phyloP scores from a whole-genome alignment of 2,329 filamentous ascomycete species.

The Ophiostoma ulmi region DNA sequence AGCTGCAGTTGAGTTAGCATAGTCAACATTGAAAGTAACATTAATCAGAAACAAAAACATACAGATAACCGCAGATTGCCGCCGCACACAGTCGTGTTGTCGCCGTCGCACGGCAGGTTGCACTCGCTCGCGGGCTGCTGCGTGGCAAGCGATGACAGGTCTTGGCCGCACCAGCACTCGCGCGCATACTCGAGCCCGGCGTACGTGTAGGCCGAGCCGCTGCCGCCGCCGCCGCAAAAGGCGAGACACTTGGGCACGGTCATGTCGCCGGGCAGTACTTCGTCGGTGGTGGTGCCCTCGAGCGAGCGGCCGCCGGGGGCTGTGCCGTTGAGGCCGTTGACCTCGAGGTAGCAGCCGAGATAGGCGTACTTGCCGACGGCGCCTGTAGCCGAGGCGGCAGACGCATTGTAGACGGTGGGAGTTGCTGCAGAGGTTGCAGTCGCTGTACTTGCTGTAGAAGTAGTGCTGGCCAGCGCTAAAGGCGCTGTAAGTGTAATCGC shows the following conservation, averaged over 20 bases:
- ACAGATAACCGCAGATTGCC: constrained; percentile 47
- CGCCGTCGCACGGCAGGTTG: constrained; percentile 50
- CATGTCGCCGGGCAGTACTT: constrained; percentile 43
- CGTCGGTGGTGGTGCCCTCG: constrained; percentile 37
- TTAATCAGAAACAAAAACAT: constrained; percentile 23
- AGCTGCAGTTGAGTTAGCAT: constrained; percentile 22
- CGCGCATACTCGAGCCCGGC: constrained; percentile 51
- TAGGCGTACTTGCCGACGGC: constrained; percentile 48
- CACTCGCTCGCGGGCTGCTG: constrained; percentile 47
- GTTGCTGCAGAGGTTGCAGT: constrained; percentile 4
- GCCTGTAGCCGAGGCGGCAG: constrained; percentile 33
- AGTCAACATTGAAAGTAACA: not conserved
- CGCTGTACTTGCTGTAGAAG: not conserved
- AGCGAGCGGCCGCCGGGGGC: constrained; percentile 42
- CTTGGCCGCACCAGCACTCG: constrained; percentile 56
- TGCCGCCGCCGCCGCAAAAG: constrained; percentile 41
- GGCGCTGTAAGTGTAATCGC: not conserved
- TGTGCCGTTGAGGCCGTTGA: constrained; percentile 41
- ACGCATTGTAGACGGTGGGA: constrained; percentile 35
- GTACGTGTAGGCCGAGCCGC: constrained; percentile 40
- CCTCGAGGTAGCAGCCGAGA: constrained; percentile 57
- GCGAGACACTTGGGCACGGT: constrained; percentile 48
- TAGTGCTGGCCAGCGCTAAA: not conserved
- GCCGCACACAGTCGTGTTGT: constrained; percentile 49
- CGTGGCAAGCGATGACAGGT: constrained; percentile 43